Conservation (phyloP, 345 rosid species). For the Hypericum androsaemum region DNA sequence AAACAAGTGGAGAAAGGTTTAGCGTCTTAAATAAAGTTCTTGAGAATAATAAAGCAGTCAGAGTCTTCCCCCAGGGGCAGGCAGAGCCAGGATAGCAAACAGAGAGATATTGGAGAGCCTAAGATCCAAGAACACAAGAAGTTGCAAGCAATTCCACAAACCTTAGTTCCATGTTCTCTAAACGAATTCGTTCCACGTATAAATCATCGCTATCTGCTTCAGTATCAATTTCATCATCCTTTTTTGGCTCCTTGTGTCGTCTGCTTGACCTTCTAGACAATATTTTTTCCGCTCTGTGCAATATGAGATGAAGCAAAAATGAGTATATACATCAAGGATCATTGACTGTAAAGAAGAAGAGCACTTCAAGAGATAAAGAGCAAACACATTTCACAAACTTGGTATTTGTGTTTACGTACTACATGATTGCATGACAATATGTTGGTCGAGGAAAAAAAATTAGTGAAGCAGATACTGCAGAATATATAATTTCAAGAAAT, state of each 20-base stretch:
- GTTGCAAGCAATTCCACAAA: conserved; percentile 7
- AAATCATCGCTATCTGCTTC: conserved; percentile 28
- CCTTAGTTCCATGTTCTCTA: conserved; percentile 60
- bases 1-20: too few species aligned
- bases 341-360: neutral
- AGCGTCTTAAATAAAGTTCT: too few species aligned
- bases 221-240: conserved; percentile 24
- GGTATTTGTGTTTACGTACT: too few species aligned
- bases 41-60: too few species aligned
- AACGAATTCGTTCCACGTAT: conserved; percentile 49
- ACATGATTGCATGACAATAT: too few species aligned
- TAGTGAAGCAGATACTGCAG: too few species aligned
- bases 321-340: neutral
- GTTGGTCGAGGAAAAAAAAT: too few species aligned
- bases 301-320: conserved; percentile 9
- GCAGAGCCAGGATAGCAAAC: neutral
- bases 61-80: too few species aligned
- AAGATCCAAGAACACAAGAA: neutral
- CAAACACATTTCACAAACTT: too few species aligned
- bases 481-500: too few species aligned
- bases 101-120: conserved; percentile 27
- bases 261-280: conserved; percentile 24
- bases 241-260: conserved; percentile 13
- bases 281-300: conserved; percentile 33
- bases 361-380: neutral